Evolutionary conservation across 2,329 filamentous ascomycete genomes (phyloP), one percentile per base, ranked within the genome.

Genomic region (Aspergillus arachidicola): DNA sequence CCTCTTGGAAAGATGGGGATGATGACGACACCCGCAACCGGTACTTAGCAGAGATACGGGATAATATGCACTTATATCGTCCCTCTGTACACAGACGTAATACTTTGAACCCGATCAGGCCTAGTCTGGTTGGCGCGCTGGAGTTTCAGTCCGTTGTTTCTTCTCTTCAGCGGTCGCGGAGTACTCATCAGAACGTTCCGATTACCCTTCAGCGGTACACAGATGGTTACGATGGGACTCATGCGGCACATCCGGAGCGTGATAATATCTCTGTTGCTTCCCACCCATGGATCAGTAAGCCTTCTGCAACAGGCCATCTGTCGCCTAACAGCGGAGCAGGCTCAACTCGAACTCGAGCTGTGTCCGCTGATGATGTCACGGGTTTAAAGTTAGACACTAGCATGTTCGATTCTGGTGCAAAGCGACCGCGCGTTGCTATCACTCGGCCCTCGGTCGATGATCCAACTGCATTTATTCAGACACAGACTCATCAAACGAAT

Each of bases 91-190:
- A 88, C 66, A 87, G 90, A 68, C 90, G 89, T 67, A 93, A 85
- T 54, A 88, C 92, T 2, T 86, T 94, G 64, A 94, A 89, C 7
- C 91, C 93, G 0, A 97, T 99, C 66, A 86, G 95, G 50, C 94
- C 95, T 1, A 98, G 95, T 81, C 82, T 99, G 54, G 90, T 99
- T 4, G 95, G 95, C 50, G 95, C 92, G 10, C 83, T 99, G 62
- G 95, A 99, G 78, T 99, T 99, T 71, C 87, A 94, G 70, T 94
- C 94, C 2, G 90, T 97, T 3, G 82, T 99, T 53, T 90, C 92
- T n/a, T 93, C 93, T 3, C 80, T 99, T 61, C 89, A 96, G 71
- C 91, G 89, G 67, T 91, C 93, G 61, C 87, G 91, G 72, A 95
- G 92, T 67, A 86, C 91, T 30, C 88, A 89, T 69, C 85, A 64